Evolutionary conservation across 495 filamentous ascomycete species (phyloP).

Genomic region (Cryomyces antarcticus): DNA sequence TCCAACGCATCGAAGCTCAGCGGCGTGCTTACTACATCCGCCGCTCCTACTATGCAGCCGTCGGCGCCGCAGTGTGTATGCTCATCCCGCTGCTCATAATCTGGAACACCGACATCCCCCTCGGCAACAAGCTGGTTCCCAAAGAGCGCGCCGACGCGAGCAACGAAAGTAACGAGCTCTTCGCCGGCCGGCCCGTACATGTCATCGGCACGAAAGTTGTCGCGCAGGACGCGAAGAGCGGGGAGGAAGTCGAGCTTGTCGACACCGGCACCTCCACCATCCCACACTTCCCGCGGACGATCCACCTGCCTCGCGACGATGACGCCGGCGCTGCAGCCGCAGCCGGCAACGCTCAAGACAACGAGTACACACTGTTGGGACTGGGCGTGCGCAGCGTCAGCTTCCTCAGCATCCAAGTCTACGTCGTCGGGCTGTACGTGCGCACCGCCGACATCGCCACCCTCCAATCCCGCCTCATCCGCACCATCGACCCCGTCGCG

Average conservation of each 20-base stretch:
- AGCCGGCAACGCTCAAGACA: conserved; percentile 17
- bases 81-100: conserved; percentile 23
- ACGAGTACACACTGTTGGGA: conserved; percentile 73
- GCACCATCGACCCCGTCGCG: conserved; percentile 28
- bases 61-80: conserved; percentile 27
- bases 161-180: conserved; percentile 7
- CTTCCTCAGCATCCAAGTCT: conserved; percentile 80
- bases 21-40: conserved; percentile 24
- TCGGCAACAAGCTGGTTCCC: conserved; percentile 20
- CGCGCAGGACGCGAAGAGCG: conserved; percentile 24
- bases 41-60: conserved; percentile 25
- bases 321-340: conserved; percentile 9
- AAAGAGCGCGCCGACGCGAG: conserved; percentile 5
- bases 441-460: conserved; percentile 50
- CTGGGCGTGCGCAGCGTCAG: conserved; percentile 75
- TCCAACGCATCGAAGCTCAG: conserved; percentile 22
- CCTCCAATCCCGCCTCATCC: conserved; percentile 35
- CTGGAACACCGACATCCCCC: conserved; percentile 16
- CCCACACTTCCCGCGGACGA: conserved; percentile 57
- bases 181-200: conserved; percentile 26
- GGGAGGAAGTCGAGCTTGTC: conserved; percentile 44
- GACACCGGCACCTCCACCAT: conserved; percentile 67
- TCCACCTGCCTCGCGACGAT: conserved; percentile 30
- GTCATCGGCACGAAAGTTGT: conserved; percentile 30
- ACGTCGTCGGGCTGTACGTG: conserved; percentile 82